A percentile compares a stretch with the other conserved stretches of the same genome.
Conservation (phyloP, 106 monocot species). For the Dioscorea alata region DNA sequence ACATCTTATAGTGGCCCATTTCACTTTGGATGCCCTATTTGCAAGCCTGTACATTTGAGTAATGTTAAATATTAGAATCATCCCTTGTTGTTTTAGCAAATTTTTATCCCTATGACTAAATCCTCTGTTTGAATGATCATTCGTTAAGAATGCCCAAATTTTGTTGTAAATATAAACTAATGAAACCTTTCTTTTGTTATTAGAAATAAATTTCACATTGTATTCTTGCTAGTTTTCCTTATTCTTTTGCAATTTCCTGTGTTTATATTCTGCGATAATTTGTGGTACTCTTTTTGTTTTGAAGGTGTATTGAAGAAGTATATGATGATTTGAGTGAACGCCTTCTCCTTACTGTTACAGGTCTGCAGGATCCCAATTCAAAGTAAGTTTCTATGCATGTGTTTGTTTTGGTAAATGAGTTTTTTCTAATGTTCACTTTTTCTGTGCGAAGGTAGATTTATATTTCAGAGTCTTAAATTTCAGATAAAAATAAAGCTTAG, state of each 20-base stretch:
- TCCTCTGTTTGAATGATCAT: too few species aligned
- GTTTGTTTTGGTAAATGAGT: not conserved
- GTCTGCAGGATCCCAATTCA: conserved; percentile 20
- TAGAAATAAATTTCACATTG: not conserved
- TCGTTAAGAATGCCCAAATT: too few species aligned
- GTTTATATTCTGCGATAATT: not conserved
- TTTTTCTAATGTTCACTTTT: not conserved
- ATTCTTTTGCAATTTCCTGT: not conserved
- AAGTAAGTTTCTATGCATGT: conserved; percentile 38
- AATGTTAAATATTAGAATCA: too few species aligned
- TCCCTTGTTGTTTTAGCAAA: too few species aligned
- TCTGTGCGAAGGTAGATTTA: not conserved
- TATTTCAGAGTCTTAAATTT: not conserved
- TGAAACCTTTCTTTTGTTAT: not conserved
- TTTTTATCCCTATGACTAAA: too few species aligned
- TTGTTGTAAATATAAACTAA: not conserved
- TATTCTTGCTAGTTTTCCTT: not conserved
- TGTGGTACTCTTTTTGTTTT: not conserved
- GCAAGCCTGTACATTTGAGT: too few species aligned
- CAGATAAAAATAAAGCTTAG: too few species aligned
- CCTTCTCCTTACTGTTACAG: conserved; percentile 33
- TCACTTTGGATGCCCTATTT: too few species aligned
- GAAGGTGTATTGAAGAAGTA: conserved; percentile 67
- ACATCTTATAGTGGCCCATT: too few species aligned
- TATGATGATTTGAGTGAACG: conserved; percentile 57